phyloP scores from a whole-genome alignment of 1,139 yeast species.

The Spathaspora jeffriesii region DNA sequence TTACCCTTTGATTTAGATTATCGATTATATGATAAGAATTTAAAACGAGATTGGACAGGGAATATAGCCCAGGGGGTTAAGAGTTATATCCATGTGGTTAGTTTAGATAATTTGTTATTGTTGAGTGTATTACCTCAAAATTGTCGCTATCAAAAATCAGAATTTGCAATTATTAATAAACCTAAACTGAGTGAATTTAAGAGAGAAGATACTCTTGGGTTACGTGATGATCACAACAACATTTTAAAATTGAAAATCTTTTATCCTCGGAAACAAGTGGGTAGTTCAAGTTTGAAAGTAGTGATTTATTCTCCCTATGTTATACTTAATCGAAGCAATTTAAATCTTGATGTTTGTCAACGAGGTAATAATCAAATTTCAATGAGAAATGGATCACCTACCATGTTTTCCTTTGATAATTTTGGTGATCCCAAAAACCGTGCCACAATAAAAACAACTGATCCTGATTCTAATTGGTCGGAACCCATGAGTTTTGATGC shows the following conservation, averaged over 20 bases:
- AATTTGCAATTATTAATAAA: conserved; percentile 78
- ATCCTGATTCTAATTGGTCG: conserved; percentile 71
- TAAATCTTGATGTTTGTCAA: conserved; percentile 60
- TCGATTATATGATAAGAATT: conserved; percentile 74
- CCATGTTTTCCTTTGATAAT: conserved; percentile 81
- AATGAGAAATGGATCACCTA: conserved; percentile 39
- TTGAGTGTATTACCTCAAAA: conserved; percentile 70
- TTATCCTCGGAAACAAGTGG: conserved; percentile 50
- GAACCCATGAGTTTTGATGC: conserved; percentile 84
- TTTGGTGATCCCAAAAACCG: conserved; percentile 62
- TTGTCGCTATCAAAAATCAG: conserved; percentile 68
- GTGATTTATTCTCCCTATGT: conserved; percentile 85
- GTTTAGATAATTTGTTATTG: conserved; percentile 67
- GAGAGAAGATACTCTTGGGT: conserved; percentile 51
- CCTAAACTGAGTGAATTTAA: conserved; percentile 55
- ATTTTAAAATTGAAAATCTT: conserved; percentile 61
- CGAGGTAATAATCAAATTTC: conserved; percentile 49
- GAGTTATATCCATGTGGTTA: conserved; percentile 79
- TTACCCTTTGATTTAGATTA: conserved; percentile 82
- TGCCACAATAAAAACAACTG: conserved; percentile 67
- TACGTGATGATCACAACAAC: conserved; percentile 26
- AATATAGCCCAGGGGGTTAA: conserved; percentile 62
- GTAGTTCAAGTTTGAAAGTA: conserved; percentile 57
- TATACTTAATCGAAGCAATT: conserved; percentile 77
- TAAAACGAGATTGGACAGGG: conserved; percentile 72